Evolutionary conservation across 2,329 filamentous ascomycete species (phyloP), one percentile per base, ranked within the genome.

Genomic region (Ophiobolus disseminans): DNA sequence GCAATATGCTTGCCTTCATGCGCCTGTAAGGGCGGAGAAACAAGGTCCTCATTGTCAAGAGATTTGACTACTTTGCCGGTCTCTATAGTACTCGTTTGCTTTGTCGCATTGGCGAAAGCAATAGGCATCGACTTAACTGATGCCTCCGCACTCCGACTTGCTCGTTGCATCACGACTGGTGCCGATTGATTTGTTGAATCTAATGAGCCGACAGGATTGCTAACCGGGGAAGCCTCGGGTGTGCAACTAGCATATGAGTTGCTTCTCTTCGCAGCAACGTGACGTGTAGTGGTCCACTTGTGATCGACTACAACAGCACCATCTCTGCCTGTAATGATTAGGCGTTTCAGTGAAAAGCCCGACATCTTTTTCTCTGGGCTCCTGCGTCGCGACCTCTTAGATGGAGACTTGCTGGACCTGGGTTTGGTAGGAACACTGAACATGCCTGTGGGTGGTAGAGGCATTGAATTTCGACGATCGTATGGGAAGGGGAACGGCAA

Each of bases 381-480:
- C 20, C 9, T 22, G 11, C 16, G 5, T 7, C 19, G 19, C 9
- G 22, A 21, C 10, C 16, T 5, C 34, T 62, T 56, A 5, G 17
- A 16, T 3, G 49, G 28, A 37, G 44, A 50, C 4, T 34, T 5
- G 20, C 38, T 51, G 26, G 26, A 19, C 36, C 45, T 48, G 9
- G 58, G 53, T 26, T 59, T 62, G 5, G 44, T 48, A 19, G 61
- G 50, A 19, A 59, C 60, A 14, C 52, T 58, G 30, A 62, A 67
- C 1, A 60, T 35, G 3, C 40, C 65, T 19, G 58, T 42, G 23
- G 60, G 60, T 14, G 63, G 66, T 17, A 50, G 35, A 21, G 55
- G 48, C 31, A 58, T 7, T 44, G 47, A 23, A 4, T 11, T 16
- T 14, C 21, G 20, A 22, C 34, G 25, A 13, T 45, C 32, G 17